phyloP scores from a whole-genome alignment of 73 alveolate genomes.

The Stentor coeruleus region DNA sequence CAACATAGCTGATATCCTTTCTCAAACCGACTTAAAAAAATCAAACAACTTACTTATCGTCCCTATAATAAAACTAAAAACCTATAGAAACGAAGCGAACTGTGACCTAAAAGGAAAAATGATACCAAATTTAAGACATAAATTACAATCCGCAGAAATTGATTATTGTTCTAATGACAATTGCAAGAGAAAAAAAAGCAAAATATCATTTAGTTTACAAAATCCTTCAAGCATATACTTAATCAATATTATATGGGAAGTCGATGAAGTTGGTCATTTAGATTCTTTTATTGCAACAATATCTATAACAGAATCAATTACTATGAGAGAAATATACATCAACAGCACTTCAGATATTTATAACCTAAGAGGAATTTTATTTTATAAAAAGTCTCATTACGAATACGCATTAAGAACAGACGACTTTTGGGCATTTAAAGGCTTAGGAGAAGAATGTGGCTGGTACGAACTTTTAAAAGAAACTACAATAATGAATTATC shows the following conservation, averaged over 20 bases:
- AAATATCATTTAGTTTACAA: no score
- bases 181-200: not conserved
- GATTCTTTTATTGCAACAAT: not conserved
- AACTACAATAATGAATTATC: not conserved
- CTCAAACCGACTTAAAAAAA: not conserved
- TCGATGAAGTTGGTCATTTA: not conserved
- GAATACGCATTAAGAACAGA: not conserved
- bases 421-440: not conserved
- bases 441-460: not conserved
- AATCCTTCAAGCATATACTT: not conserved
- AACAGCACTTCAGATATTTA: not conserved
- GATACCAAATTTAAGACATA: not conserved
- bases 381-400: not conserved
- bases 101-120: not conserved
- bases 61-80: not conserved
- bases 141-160: not conserved
- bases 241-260: not conserved
- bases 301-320: not conserved
- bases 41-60: not conserved
- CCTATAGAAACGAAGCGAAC: not conserved
- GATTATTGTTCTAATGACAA: not conserved
- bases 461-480: not conserved
- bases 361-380: no score
- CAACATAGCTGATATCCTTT: not conserved
- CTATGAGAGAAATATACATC: not conserved